Percentiles rank a stretch among this genome's conserved stretches.
Evolutionary conservation across 768 basidiomycete species (phyloP).

Genomic region (Boletus rubescentipes): DNA sequence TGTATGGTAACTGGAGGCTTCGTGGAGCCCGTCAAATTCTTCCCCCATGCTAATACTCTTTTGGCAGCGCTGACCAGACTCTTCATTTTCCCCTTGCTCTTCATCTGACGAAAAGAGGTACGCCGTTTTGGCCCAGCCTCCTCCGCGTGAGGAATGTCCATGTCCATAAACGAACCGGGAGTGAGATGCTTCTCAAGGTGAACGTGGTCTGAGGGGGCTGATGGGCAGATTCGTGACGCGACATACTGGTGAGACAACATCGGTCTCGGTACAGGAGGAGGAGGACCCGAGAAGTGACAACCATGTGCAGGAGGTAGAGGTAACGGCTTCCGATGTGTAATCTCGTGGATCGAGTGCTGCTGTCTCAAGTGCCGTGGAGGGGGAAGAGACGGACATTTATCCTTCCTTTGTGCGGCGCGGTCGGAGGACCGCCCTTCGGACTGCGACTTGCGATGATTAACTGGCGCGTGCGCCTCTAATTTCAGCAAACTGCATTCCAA

Average conservation of each 20-base stretch:
- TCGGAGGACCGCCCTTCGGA: slow-evolving; percentile 11
- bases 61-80: slow-evolving; percentile 21
- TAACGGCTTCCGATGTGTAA: background rate
- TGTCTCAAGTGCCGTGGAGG: slow-evolving; percentile 15
- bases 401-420: background rate
- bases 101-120: slow-evolving; percentile 10
- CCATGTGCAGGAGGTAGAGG: slow-evolving; percentile 2
- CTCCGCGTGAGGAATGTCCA: slow-evolving; percentile 25
- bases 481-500: slow-evolving; percentile 35
- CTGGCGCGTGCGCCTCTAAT: slow-evolving; percentile 31
- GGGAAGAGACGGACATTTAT: slow-evolving; percentile 23
- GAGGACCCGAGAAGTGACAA: slow-evolving; percentile 4
- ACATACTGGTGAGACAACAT: background rate
- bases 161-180: slow-evolving; percentile 33
- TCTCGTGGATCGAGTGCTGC: slow-evolving; percentile 9
- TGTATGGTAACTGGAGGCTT: slow-evolving; percentile 1
- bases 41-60: slow-evolving; percentile 31
- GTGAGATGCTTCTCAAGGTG: background rate
- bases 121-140: slow-evolving; percentile 9
- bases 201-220: background rate
- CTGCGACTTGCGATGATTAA: slow-evolving; percentile 23
- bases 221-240: background rate
- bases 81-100: slow-evolving; percentile 20
- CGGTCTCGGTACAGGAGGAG: slow-evolving; percentile 5
- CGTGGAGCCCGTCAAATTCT: slow-evolving; percentile 21